Conservation (phyloP, 257 asterid species). For the Gardenia jasminoides region DNA sequence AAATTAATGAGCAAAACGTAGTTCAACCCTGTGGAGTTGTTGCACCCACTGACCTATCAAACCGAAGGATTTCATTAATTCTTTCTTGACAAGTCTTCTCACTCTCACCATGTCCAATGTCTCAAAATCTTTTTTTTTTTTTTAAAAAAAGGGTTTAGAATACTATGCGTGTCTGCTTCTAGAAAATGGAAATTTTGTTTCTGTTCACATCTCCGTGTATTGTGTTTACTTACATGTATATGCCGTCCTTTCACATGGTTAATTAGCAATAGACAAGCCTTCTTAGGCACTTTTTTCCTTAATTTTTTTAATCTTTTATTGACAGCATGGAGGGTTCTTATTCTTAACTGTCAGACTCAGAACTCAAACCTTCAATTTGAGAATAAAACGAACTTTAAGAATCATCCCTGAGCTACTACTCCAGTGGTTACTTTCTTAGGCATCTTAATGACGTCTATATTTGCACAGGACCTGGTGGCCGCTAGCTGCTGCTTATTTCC, state of each 20-base stretch:
- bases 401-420: too few species aligned
- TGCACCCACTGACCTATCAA: conserved; percentile 65
- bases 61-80: conserved; percentile 30
- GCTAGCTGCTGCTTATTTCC: not conserved
- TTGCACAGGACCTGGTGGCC: not conserved
- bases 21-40: conserved; percentile 54
- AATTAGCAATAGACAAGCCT: too few species aligned
- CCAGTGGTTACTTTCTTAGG: not conserved
- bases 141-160: too few species aligned
- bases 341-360: too few species aligned
- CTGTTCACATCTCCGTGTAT: not conserved
- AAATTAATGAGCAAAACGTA: conserved; percentile 32
- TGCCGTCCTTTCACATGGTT: too few species aligned
- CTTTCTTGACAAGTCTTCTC: conserved; percentile 38
- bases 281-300: too few species aligned
- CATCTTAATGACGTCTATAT: not conserved
- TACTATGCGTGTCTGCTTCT: not conserved
- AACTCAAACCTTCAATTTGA: too few species aligned
- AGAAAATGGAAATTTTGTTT: not conserved
- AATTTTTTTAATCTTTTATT: too few species aligned
- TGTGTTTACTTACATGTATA: not conserved
- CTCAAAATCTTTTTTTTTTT: not conserved
- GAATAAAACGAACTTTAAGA: too few species aligned
- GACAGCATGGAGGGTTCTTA: too few species aligned
- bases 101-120: not conserved